Evolutionary conservation across 441 rosid species (phyloP).

Genomic region (Theobroma grandiflorum): DNA sequence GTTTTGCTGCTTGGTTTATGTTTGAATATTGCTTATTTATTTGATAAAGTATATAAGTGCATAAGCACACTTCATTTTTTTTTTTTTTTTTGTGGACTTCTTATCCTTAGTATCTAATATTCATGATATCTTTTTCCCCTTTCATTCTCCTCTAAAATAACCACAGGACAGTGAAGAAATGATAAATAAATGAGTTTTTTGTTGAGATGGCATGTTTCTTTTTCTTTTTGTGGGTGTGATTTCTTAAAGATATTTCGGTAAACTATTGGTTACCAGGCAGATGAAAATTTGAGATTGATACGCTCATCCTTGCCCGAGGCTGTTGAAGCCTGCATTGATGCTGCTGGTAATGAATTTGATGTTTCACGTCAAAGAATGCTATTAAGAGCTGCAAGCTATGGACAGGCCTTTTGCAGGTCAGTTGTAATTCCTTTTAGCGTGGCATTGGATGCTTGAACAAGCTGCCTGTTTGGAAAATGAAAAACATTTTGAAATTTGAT

Average conservation of each 20-base stretch:
- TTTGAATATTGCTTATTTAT: neutral
- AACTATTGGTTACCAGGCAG: conserved; percentile 72
- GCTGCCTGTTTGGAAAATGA: conserved; percentile 23
- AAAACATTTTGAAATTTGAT: conserved; percentile 18
- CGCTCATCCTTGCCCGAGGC: conserved; percentile 90
- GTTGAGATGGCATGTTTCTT: neutral
- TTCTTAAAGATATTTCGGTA: conserved; percentile 23
- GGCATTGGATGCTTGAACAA: conserved; percentile 19
- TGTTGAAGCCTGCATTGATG: conserved; percentile 95
- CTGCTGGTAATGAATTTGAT: conserved; percentile 96
- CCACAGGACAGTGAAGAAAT: neutral
- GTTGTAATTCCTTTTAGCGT: conserved; percentile 31
- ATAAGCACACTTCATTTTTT: neutral
- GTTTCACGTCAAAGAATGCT: conserved; percentile 79
- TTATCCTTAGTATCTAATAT: neutral
- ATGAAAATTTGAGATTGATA: conserved; percentile 95
- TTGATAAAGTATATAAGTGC: neutral
- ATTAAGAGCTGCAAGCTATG: conserved; percentile 98
- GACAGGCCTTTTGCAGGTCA: conserved; percentile 99
- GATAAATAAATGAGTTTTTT: conserved; percentile 16
- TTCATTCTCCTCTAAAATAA: neutral
- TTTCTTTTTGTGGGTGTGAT: conserved; percentile 8
- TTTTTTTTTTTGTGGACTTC: neutral
- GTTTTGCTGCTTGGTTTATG: neutral
- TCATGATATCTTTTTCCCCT: neutral